phyloP scores from a whole-genome alignment of 495 filamentous ascomycete species.

The Penicillium samsonianum region DNA sequence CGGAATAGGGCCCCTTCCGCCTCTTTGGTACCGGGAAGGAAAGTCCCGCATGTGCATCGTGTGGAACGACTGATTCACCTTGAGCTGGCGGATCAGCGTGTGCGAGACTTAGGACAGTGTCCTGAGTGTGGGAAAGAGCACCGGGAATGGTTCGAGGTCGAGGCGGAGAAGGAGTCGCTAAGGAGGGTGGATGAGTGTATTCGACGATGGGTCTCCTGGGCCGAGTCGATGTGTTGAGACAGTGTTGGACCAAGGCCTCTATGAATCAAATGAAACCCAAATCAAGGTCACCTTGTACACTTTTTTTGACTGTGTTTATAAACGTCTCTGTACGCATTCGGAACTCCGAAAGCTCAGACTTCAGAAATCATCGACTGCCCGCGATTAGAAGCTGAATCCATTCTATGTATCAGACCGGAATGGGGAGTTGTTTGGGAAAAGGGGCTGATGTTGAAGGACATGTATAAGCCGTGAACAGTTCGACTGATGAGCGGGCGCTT shows the following conservation, averaged over 20 bases:
- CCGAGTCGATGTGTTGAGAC: slow-evolving; percentile 38
- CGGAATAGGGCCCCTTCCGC: slow-evolving; percentile 5
- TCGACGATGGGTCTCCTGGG: slow-evolving; percentile 85
- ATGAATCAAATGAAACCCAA: too few relatives aligned
- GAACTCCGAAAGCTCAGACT: too few relatives aligned
- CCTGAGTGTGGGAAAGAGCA: slow-evolving; percentile 82
- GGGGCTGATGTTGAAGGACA: neutral
- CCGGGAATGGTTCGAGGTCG: slow-evolving; percentile 94
- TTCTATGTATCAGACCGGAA: neutral
- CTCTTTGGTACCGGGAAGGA: slow-evolving; percentile 48
- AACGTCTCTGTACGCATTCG: too few relatives aligned
- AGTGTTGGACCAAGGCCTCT: too few relatives aligned
- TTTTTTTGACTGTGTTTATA: neutral
- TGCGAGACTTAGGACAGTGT: slow-evolving; percentile 71
- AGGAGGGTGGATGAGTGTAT: slow-evolving; percentile 80
- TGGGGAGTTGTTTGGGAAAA: neutral
- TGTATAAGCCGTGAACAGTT: neutral
- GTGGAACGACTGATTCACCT: slow-evolving; percentile 91
- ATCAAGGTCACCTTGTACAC: neutral
- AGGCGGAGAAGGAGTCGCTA: slow-evolving; percentile 69
- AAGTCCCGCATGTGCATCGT: slow-evolving; percentile 82
- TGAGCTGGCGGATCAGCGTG: slow-evolving; percentile 71
- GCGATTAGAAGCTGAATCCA: too few relatives aligned
- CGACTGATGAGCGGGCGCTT: neutral
- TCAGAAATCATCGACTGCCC: too few relatives aligned